Evolutionary conservation across 257 asterid genomes (phyloP).

Genomic region (Nicotiana knightiana): DNA sequence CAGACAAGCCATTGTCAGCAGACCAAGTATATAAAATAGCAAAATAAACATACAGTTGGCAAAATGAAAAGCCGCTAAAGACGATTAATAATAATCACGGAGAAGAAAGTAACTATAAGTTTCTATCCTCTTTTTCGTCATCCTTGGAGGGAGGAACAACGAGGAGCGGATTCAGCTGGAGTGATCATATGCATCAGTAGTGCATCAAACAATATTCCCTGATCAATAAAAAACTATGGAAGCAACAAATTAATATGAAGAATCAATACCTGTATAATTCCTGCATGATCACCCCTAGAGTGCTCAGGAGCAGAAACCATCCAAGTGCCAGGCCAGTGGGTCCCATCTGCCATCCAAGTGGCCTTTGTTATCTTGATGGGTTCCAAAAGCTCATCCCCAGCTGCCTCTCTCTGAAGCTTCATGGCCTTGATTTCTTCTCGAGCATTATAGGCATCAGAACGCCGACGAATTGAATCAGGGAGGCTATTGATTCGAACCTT

Average conservation of each 20-base stretch:
- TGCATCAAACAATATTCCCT: background rate
- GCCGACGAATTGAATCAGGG: constrained; percentile 84
- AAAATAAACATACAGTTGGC: background rate
- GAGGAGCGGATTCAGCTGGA: background rate
- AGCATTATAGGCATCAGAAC: constrained; percentile 86
- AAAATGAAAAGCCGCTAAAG: background rate
- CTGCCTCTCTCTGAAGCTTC: constrained; percentile 61
- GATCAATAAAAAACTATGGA: background rate
- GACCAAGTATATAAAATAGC: background rate
- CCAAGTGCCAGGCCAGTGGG: constrained; percentile 97
- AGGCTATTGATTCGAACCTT: constrained; percentile 83
- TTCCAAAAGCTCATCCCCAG: constrained; percentile 55
- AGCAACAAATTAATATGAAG: background rate
- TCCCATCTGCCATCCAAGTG: constrained; percentile 94
- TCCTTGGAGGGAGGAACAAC: background rate
- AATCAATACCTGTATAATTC: constrained; percentile 67
- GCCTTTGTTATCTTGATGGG: constrained; percentile 73
- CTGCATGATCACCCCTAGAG: constrained; percentile 86
- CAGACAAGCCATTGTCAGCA: constrained; percentile 11
- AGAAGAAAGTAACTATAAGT: background rate
- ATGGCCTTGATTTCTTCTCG: constrained; percentile 79
- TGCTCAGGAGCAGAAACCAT: constrained; percentile 55
- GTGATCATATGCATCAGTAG: background rate
- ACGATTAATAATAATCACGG: background rate
- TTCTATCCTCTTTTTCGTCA: background rate